Conservation (phyloP, 2,329 filamentous ascomycete genomes). For the Xylaria multiplex region DNA sequence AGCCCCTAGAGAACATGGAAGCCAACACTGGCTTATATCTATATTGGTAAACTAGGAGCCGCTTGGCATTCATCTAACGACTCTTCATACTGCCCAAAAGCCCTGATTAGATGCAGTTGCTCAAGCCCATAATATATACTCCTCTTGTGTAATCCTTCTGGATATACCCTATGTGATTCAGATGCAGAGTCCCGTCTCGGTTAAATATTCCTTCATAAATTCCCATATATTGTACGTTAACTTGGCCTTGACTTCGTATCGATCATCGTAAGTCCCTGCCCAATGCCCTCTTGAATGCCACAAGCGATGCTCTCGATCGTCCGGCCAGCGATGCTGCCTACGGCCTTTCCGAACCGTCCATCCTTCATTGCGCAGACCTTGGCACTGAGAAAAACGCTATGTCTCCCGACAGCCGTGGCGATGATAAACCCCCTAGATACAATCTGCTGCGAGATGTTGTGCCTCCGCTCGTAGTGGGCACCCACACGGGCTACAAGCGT, state of each 20-base stretch:
- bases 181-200: not conserved
- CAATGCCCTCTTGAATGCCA: conserved; percentile 73
- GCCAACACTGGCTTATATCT: not conserved
- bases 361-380: conserved; percentile 70
- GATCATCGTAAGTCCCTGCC: conserved; percentile 47
- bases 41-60: not conserved
- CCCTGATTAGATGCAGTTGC: not conserved
- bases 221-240: not conserved
- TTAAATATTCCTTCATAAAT: not conserved
- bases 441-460: conserved; percentile 70
- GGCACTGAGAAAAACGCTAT: conserved; percentile 62
- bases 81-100: not conserved
- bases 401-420: conserved; percentile 63
- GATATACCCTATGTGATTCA: not conserved
- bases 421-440: conserved; percentile 62
- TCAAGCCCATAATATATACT: not conserved
- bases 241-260: conserved; percentile 36
- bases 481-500: conserved; percentile 59
- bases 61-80: not conserved
- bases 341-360: conserved; percentile 68
- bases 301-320: conserved; percentile 71
- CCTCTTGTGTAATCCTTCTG: conserved; percentile 1
- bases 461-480: conserved; percentile 72
- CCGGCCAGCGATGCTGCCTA: conserved; percentile 68
- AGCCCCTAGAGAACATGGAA: not conserved